Conservation (phyloP, 345 rosid species). For the Punica granatum region DNA sequence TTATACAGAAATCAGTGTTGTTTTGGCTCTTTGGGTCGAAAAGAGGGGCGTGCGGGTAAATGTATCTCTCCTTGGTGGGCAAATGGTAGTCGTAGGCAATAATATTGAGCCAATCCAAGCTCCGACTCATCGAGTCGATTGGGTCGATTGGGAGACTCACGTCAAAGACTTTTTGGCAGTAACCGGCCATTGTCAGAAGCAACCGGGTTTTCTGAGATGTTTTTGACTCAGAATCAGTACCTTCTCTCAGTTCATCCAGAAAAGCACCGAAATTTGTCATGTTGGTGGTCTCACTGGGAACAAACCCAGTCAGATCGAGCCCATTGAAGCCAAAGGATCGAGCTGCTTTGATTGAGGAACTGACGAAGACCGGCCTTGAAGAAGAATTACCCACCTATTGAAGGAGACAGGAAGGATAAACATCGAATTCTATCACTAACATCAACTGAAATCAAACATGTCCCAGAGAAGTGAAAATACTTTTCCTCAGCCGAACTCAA, state of each 20-base stretch:
- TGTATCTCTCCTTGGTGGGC: conserved; percentile 11
- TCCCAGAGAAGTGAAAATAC: too few species aligned
- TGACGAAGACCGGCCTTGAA: conserved; percentile 16
- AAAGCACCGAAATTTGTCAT: conserved; percentile 12
- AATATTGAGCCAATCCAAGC: conserved; percentile 21
- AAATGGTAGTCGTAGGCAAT: conserved; percentile 9
- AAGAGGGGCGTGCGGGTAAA: conserved; percentile 16
- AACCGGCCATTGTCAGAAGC: conserved; percentile 14
- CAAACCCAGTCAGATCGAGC: conserved; percentile 17
- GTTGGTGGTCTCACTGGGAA: conserved; percentile 1
- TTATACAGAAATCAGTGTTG: conserved; percentile 15
- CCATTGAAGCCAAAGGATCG: conserved; percentile 25
- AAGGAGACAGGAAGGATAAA: not conserved
- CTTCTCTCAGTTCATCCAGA: conserved; percentile 21
- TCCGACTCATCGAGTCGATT: conserved; percentile 7
- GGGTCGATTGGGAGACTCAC: conserved; percentile 21
- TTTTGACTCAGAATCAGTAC: conserved; percentile 13
- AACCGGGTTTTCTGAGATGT: conserved; percentile 5
- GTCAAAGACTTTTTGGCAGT: not conserved
- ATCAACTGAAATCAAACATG: not conserved
- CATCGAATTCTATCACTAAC: not conserved
- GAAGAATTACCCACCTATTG: conserved; percentile 9
- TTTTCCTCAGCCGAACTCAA: too few species aligned
- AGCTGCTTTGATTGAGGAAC: conserved; percentile 20
- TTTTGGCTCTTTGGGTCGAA: conserved; percentile 9